Evolutionary conservation across 306 rosid species (phyloP).

Genomic region (Rubus idaeus): DNA sequence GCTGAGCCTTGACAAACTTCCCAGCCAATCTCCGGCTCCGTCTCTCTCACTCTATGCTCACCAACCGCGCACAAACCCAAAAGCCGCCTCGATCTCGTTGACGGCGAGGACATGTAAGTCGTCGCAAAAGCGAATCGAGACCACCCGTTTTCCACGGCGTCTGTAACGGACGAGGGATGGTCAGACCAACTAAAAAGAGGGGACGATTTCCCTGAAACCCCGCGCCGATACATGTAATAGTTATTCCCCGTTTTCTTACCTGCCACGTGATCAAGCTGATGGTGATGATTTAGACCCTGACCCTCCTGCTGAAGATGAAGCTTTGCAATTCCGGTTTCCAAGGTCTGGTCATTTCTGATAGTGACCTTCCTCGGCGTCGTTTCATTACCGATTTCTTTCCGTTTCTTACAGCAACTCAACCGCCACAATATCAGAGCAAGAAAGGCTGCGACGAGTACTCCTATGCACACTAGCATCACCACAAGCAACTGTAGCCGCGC

Average conservation of each 20-base stretch:
- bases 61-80: conserved; percentile 52
- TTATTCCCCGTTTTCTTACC: conserved; percentile 40
- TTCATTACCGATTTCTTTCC: neutral
- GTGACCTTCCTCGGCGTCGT: neutral
- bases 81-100: conserved; percentile 51
- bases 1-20: conserved; percentile 70
- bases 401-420: conserved; percentile 10
- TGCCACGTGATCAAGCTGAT: conserved; percentile 30
- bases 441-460: conserved; percentile 12
- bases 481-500: conserved; percentile 13
- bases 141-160: conserved; percentile 96
- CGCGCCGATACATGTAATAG: conserved; percentile 40
- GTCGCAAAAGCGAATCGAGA: conserved; percentile 69
- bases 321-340: conserved; percentile 30
- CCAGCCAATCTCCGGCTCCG: conserved; percentile 70
- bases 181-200: conserved; percentile 70
- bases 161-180: conserved; percentile 64
- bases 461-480: conserved; percentile 24
- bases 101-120: conserved; percentile 33
- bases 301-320: conserved; percentile 17
- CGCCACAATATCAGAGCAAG: conserved; percentile 28
- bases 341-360: conserved; percentile 5
- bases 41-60: conserved; percentile 48
- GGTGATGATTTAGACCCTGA: conserved; percentile 23
- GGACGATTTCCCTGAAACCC: conserved; percentile 37